These are phyloP conservation scores for Plectosphaerella sp. DNA, from an alignment of 2,329 filamentous ascomycete species.

Conservation along the genomic window DNA sequence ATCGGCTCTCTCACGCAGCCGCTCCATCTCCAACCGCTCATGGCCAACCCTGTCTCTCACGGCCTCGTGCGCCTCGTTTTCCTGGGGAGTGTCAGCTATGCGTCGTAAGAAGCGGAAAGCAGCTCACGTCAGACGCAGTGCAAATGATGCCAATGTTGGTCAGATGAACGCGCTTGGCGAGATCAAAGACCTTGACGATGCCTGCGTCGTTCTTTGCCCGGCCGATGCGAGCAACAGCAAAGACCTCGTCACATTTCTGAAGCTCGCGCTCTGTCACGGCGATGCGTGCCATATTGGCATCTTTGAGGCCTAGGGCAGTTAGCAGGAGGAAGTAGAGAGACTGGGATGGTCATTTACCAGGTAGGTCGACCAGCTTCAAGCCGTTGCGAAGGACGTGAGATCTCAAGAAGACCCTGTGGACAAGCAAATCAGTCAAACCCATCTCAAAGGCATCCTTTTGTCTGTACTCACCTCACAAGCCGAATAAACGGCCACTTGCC, in stretches of 20 bases:
- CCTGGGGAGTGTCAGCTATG: constrained; percentile 14
- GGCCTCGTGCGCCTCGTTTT: constrained; percentile 26
- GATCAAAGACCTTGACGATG: constrained; percentile 32
- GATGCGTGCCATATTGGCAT: constrained; percentile 37
- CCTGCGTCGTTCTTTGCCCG: constrained; percentile 36
- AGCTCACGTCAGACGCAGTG: constrained; percentile 33
- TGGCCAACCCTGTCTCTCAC: constrained; percentile 23
- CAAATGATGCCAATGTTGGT: constrained; percentile 38
- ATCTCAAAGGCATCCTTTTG: background rate
- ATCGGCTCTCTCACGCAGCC: constrained; percentile 11
- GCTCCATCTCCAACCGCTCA: constrained; percentile 11
- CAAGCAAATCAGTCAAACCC: constrained; percentile 7
- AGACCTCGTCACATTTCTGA: constrained; percentile 39
- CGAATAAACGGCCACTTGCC: constrained; percentile 39
- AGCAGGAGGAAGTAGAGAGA: background rate
- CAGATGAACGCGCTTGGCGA: constrained; percentile 30
- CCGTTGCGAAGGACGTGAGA: constrained; percentile 43
- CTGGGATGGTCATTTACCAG: constrained; percentile 25
- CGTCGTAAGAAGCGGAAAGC: background rate
- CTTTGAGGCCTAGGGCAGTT: constrained; percentile 32
- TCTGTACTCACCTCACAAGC: constrained; percentile 31
- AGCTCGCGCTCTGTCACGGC: constrained; percentile 40
- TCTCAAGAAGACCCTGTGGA: constrained; percentile 34
- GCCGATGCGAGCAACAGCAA: constrained; percentile 36
- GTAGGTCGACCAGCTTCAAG: constrained; percentile 42